Evolutionary conservation across 2,329 filamentous ascomycete species (phyloP).

Genomic region (Phialophora expanda): DNA sequence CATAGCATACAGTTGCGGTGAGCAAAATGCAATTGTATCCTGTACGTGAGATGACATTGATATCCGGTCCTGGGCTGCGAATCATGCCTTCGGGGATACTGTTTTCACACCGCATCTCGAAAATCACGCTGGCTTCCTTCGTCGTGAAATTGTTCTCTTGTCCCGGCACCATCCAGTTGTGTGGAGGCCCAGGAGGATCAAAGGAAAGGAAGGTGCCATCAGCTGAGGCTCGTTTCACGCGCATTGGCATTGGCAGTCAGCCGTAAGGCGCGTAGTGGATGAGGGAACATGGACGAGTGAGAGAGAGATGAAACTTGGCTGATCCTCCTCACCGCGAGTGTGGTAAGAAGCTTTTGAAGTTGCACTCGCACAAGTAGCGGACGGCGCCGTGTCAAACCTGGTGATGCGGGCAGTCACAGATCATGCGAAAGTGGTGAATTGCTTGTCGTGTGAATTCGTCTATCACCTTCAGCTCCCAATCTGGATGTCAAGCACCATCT

Average conservation of each 20-base stretch:
- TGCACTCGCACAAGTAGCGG: background rate
- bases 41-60: background rate
- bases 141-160: background rate
- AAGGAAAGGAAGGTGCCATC: background rate
- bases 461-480: background rate
- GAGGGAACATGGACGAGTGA: background rate
- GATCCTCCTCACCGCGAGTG: background rate
- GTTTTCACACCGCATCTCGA: background rate
- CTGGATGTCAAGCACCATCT: background rate
- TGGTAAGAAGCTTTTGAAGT: background rate
- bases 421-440: background rate
- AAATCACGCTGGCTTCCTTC: background rate
- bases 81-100: background rate
- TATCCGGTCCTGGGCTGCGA: background rate
- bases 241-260: slow-evolving; percentile 5
- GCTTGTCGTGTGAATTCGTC: background rate
- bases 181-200: background rate
- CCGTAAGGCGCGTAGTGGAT: background rate
- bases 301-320: background rate
- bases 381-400: background rate
- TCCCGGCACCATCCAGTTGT: background rate
- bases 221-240: background rate
- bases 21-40: background rate
- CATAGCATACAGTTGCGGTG: background rate
- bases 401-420: background rate